A percentile compares a stretch with the other conserved stretches of the same genome.
Conservation (phyloP, 768 basidiomycete genomes). For the Rubroboletus satanas region DNA sequence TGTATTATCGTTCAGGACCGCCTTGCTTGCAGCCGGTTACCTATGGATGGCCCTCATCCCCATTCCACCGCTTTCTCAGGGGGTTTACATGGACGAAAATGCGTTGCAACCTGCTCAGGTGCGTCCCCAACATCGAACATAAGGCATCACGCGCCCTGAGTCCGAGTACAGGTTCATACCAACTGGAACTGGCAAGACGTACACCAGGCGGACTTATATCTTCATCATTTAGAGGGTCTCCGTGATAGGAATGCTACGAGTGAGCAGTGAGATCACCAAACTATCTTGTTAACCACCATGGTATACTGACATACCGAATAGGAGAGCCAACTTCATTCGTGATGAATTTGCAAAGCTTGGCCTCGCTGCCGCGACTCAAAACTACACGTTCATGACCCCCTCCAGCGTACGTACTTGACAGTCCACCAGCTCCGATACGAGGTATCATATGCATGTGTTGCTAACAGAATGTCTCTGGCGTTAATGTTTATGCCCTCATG, state of each 20-base stretch:
- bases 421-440: background rate
- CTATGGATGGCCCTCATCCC: slow-evolving; percentile 85
- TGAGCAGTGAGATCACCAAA: slow-evolving; percentile 54
- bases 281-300: background rate
- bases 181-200: slow-evolving; percentile 94
- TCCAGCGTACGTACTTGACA: slow-evolving; percentile 39
- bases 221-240: slow-evolving; percentile 63
- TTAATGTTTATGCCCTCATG: slow-evolving; percentile 79
- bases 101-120: slow-evolving; percentile 93
- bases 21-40: slow-evolving; percentile 63
- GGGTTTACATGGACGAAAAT: slow-evolving; percentile 91
- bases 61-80: slow-evolving; percentile 53
- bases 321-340: slow-evolving; percentile 60
- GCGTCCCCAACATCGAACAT: slow-evolving; percentile 4
- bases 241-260: slow-evolving; percentile 62
- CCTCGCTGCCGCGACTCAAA: slow-evolving; percentile 63
- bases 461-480: slow-evolving; percentile 53
- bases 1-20: slow-evolving; percentile 38
- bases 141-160: background rate
- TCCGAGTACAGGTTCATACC: slow-evolving; percentile 67
- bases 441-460: slow-evolving; percentile 2
- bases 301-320: slow-evolving; percentile 28
- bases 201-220: slow-evolving; percentile 76
- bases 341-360: slow-evolving; percentile 74
- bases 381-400: slow-evolving; percentile 54